phyloP scores from a whole-genome alignment of 257 asterid genomes.

The Przewalskia tangutica region DNA sequence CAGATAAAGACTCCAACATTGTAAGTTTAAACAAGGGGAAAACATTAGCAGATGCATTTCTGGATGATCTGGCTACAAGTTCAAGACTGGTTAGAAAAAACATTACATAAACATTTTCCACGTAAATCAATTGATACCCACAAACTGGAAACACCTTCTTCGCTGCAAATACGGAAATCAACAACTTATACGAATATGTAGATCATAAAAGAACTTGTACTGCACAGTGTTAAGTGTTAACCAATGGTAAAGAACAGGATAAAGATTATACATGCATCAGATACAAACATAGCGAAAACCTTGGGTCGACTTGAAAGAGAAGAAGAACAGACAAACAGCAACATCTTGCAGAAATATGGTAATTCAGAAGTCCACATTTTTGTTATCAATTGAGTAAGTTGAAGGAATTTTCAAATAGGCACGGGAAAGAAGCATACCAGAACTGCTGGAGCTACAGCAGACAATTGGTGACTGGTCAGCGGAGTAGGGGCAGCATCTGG shows the following conservation, averaged over 20 bases:
- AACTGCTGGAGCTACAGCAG: conserved; percentile 26
- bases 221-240: background rate
- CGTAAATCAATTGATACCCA: background rate
- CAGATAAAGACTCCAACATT: background rate
- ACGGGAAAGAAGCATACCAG: conserved; percentile 19
- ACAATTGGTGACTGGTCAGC: conserved; percentile 38
- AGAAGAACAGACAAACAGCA: background rate
- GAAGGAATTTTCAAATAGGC: background rate
- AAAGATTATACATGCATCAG: background rate
- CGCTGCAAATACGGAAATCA: background rate
- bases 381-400: background rate
- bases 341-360: background rate
- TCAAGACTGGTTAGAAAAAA: background rate
- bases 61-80: background rate
- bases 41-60: background rate
- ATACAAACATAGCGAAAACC: background rate
- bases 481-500: conserved; percentile 49
- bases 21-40: background rate
- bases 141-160: background rate
- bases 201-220: background rate
- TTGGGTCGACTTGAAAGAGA: background rate
- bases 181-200: background rate
- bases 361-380: background rate
- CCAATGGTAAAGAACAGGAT: background rate
- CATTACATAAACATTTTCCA: background rate